Evolutionary conservation across 108 stramenopile species (phyloP).

Genomic region (Pseudonitzschia multistriata): DNA sequence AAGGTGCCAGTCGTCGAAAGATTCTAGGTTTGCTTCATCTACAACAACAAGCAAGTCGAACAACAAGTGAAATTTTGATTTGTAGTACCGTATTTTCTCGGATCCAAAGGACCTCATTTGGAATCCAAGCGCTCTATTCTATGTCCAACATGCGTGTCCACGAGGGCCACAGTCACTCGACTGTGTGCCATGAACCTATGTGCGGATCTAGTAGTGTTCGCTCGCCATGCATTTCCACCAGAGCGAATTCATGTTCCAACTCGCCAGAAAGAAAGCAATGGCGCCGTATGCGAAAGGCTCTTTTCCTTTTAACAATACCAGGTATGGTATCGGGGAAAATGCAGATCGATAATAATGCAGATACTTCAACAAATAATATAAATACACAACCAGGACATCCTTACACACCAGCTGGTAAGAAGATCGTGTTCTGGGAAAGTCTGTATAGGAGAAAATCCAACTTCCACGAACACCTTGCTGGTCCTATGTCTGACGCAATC

Average conservation of each 20-base stretch:
- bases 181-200: not conserved
- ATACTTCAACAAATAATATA: not conserved
- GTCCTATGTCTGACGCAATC: not conserved
- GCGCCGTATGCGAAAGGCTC: constrained; percentile 19
- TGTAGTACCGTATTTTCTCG: not conserved
- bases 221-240: not conserved
- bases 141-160: too few relatives aligned
- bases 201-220: too few relatives aligned
- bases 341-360: not conserved
- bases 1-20: not conserved
- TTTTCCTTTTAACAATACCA: constrained; percentile 22
- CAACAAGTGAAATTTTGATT: not conserved
- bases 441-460: too few relatives aligned
- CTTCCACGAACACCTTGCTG: not conserved
- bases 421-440: constrained; percentile 3
- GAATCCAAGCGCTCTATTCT: too few relatives aligned
- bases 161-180: too few relatives aligned
- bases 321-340: not conserved
- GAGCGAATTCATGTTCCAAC: not conserved
- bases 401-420: not conserved
- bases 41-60: not conserved
- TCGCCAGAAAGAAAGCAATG: constrained; percentile 9
- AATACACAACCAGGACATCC: not conserved
- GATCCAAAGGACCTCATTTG: not conserved
- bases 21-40: not conserved